Conservation (phyloP, 805 yeast species). For the Ogataea parapolymorpha region DNA sequence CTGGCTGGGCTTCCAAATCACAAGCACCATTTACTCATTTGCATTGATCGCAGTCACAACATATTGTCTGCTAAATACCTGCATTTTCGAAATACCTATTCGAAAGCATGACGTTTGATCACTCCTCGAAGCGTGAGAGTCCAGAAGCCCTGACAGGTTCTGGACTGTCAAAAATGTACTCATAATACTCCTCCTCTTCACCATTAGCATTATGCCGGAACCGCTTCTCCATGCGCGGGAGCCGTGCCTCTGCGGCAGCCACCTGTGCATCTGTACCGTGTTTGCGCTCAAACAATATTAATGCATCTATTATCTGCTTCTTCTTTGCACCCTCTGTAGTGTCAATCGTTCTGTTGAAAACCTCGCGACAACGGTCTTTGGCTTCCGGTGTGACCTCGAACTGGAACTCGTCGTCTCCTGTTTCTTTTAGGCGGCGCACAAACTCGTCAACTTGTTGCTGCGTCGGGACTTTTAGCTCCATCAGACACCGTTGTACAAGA, state of each 20-base stretch:
- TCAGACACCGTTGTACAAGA: constrained; percentile 69
- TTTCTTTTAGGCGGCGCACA: constrained; percentile 20
- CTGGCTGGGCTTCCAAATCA: constrained; percentile 55
- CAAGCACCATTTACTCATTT: constrained; percentile 60
- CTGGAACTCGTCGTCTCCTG: constrained; percentile 43
- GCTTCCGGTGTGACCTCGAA: constrained; percentile 45
- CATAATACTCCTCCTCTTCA: constrained; percentile 25
- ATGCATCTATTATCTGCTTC: constrained; percentile 53
- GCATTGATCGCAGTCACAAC: constrained; percentile 46
- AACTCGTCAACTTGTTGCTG: constrained; percentile 44
- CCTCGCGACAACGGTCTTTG: constrained; percentile 45
- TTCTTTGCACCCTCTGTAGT: constrained; percentile 41
- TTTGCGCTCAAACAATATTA: constrained; percentile 57
- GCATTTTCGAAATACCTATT: constrained; percentile 32
- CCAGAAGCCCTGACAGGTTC: background rate
- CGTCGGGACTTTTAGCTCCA: constrained; percentile 66
- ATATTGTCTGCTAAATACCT: constrained; percentile 38
- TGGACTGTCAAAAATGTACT: constrained; percentile 6
- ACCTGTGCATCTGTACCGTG: constrained; percentile 51
- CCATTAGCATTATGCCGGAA: constrained; percentile 45
- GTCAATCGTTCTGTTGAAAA: constrained; percentile 56
- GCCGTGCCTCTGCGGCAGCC: constrained; percentile 38
- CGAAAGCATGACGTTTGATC: constrained; percentile 1
- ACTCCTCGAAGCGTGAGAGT: constrained; percentile 6
- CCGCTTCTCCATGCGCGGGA: constrained; percentile 54